Percentiles rank a stretch among this genome's conserved stretches.
phyloP scores from a whole-genome alignment of 805 yeast species.

The Yarrowia divulgata region DNA sequence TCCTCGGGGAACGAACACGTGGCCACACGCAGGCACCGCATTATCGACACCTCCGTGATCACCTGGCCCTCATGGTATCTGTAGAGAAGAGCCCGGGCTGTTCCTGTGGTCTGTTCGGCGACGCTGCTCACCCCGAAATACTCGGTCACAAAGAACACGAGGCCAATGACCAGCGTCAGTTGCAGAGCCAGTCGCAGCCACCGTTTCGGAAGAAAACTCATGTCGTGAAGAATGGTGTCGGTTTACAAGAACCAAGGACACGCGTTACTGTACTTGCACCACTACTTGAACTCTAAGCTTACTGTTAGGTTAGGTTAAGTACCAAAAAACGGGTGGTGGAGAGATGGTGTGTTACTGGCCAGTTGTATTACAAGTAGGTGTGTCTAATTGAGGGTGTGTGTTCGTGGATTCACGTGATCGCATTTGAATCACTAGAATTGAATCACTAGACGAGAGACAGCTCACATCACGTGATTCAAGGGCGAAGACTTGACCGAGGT shows the following conservation, averaged over 20 bases:
- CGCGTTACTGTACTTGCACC: not conserved
- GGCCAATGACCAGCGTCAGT: constrained; percentile 8
- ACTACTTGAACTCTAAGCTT: constrained; percentile 1
- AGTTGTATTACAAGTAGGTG: too few relatives aligned
- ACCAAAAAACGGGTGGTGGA: too few relatives aligned
- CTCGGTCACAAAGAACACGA: constrained; percentile 9
- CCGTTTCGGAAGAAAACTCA: constrained; percentile 19
- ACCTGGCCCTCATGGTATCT: constrained; percentile 13
- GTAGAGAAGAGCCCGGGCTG: constrained; percentile 9
- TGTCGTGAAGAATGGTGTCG: not conserved
- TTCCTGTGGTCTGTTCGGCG: constrained; percentile 1
- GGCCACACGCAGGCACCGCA: constrained; percentile 3
- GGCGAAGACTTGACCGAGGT: too few relatives aligned
- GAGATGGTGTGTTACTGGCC: too few relatives aligned
- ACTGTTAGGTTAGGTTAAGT: not conserved
- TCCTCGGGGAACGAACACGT: constrained; percentile 42
- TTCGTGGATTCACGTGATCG: too few relatives aligned
- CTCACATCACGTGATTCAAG: too few relatives aligned
- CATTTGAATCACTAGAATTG: too few relatives aligned
- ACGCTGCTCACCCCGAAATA: constrained; percentile 15
- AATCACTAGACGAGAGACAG: too few relatives aligned
- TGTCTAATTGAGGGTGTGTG: too few relatives aligned
- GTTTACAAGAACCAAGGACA: too few relatives aligned
- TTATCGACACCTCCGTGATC: constrained; percentile 15
- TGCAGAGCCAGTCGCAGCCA: constrained; percentile 31